Conservation (phyloP, 148 eudicot species). For the Oxyria digyna region DNA sequence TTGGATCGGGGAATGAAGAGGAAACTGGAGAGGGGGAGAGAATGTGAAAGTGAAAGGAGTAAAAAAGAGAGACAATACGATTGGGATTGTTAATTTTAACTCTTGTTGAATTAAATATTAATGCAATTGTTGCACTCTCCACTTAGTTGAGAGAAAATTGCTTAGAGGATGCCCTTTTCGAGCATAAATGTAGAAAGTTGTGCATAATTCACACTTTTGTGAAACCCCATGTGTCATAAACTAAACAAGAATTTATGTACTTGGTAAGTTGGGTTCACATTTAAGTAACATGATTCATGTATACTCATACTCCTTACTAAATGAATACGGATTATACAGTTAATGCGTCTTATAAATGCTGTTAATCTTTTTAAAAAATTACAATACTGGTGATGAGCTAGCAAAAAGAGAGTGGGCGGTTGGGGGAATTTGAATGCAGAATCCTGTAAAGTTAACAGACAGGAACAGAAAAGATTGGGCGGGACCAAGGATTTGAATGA, state of each 20-base stretch:
- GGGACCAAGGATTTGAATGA: constrained; percentile 6
- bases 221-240: neutral
- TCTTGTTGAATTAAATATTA: neutral
- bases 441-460: neutral
- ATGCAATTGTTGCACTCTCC: neutral
- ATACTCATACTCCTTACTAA: too few relatives aligned
- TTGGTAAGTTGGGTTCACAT: neutral
- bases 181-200: neutral
- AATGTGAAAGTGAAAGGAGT: neutral
- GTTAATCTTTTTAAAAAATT: neutral
- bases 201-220: neutral
- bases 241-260: too few relatives aligned
- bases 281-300: neutral
- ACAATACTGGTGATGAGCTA: neutral
- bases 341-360: too few relatives aligned
- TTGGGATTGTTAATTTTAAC: neutral
- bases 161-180: neutral
- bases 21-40: neutral
- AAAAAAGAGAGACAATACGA: neutral
- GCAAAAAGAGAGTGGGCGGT: neutral
- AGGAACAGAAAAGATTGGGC: neutral
- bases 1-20: neutral
- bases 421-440: neutral
- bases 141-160: neutral
- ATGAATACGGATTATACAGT: too few relatives aligned